Evolutionary conservation across 768 basidiomycete species (phyloP).

Genomic region (Harrya chromipes): DNA sequence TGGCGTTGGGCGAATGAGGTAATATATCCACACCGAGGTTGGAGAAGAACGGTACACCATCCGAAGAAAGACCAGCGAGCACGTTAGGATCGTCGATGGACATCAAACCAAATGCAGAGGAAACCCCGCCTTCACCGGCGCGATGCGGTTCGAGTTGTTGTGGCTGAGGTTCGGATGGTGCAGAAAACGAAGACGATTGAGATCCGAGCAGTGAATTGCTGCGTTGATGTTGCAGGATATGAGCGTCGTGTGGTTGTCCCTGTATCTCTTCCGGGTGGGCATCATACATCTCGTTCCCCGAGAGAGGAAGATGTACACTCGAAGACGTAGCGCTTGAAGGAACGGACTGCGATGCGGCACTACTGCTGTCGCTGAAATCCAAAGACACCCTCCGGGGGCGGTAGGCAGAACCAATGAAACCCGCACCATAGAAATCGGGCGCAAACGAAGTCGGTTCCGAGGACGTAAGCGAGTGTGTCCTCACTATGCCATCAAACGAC

Average conservation of each 20-base stretch:
- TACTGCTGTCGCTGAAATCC: slow-evolving; percentile 44
- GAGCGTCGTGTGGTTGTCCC: slow-evolving; percentile 10
- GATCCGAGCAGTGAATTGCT: slow-evolving; percentile 16
- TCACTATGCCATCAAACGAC: slow-evolving; percentile 17
- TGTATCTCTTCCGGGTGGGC: slow-evolving; percentile 28
- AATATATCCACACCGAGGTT: slow-evolving; percentile 23
- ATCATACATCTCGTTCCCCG: slow-evolving; percentile 28
- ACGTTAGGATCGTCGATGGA: slow-evolving; percentile 71
- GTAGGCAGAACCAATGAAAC: slow-evolving; percentile 24
- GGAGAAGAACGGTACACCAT: slow-evolving; percentile 64
- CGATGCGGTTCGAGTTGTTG: slow-evolving; percentile 17
- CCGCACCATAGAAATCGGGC: slow-evolving; percentile 17
- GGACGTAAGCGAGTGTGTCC: slow-evolving; percentile 18
- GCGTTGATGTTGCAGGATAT: slow-evolving; percentile 18
- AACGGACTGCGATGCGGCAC: slow-evolving; percentile 41
- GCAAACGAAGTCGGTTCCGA: slow-evolving; percentile 24
- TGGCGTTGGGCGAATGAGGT: slow-evolving; percentile 43
- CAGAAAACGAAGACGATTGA: slow-evolving; percentile 6
- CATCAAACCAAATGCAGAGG: slow-evolving; percentile 71
- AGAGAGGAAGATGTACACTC: slow-evolving; percentile 47
- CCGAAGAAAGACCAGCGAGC: slow-evolving; percentile 55
- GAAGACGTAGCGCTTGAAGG: slow-evolving; percentile 57
- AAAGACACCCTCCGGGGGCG: slow-evolving; percentile 34
- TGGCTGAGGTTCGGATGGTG: slow-evolving; percentile 4
- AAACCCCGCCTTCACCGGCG: slow-evolving; percentile 42